These are phyloP conservation scores for Kurtzmaniella cleridarum DNA, from an alignment of 805 yeast species.

Conservation along the genomic window DNA sequence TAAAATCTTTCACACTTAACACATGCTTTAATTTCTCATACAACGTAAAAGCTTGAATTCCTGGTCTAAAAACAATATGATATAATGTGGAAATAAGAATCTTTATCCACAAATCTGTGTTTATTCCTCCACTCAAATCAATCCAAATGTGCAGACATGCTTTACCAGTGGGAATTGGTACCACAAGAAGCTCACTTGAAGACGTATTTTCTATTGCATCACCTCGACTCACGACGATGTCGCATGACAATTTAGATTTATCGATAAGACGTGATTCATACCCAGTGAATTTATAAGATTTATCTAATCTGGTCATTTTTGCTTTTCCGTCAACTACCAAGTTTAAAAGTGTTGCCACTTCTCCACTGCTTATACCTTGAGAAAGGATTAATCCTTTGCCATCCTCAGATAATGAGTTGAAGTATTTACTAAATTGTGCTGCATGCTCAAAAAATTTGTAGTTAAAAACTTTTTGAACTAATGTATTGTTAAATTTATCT, in stretches of 20 bases:
- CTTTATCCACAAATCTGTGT: slow-evolving; percentile 54
- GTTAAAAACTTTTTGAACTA: slow-evolving; percentile 33
- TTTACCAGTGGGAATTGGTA: slow-evolving; percentile 51
- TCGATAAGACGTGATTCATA: slow-evolving; percentile 77
- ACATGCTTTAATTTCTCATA: slow-evolving; percentile 23
- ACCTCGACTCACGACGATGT: slow-evolving; percentile 39
- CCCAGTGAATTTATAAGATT: slow-evolving; percentile 47
- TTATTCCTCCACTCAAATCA: slow-evolving; percentile 57
- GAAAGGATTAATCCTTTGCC: slow-evolving; percentile 53
- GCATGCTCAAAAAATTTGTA: slow-evolving; percentile 41
- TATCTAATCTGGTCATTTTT: slow-evolving; percentile 48
- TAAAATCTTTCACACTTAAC: slow-evolving; percentile 23
- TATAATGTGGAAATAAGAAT: slow-evolving; percentile 42
- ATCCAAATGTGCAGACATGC: slow-evolving; percentile 73
- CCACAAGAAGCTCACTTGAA: slow-evolving; percentile 41
- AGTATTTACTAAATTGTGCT: slow-evolving; percentile 36
- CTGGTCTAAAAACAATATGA: slow-evolving; percentile 33
- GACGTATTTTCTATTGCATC: slow-evolving; percentile 2
- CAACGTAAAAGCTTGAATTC: slow-evolving; percentile 19
- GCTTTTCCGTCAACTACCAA: slow-evolving; percentile 28
- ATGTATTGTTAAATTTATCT: slow-evolving; percentile 42
- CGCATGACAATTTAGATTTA: slow-evolving; percentile 61
- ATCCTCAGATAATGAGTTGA: slow-evolving; percentile 37
- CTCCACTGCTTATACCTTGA: slow-evolving; percentile 53
- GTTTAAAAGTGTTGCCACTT: slow-evolving; percentile 59